Evolutionary conservation across 169 alveolate genomes (phyloP).

Genomic region (Perkinsus olseni): DNA sequence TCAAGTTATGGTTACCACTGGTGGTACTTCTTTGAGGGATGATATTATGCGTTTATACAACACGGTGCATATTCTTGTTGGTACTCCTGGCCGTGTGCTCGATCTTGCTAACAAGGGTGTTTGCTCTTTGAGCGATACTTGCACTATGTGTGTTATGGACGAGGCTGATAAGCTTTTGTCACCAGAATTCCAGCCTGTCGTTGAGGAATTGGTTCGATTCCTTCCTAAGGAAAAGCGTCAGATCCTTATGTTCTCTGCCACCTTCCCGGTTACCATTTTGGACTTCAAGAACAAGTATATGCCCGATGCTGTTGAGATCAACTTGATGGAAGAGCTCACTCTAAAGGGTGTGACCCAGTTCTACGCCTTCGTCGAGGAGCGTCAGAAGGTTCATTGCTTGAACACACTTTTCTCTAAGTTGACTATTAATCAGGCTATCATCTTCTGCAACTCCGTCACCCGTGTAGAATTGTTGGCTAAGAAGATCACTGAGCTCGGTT

Average conservation of each 20-base stretch:
- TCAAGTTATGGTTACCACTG: constrained; percentile 97
- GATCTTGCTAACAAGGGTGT: constrained; percentile 90
- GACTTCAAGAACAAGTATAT: constrained; percentile 86
- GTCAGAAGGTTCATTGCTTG: constrained; percentile 95
- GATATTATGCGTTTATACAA: constrained; percentile 89
- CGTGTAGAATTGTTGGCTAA: constrained; percentile 97
- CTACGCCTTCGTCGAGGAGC: constrained; percentile 95
- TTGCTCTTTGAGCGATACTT: constrained; percentile 73
- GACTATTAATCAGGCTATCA: constrained; percentile 84
- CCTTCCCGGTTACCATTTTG: constrained; percentile 95
- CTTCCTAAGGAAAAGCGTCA: constrained; percentile 78
- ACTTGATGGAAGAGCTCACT: constrained; percentile 97
- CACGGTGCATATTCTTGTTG: constrained; percentile 93
- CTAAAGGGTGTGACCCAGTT: constrained; percentile 96
- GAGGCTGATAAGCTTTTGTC: constrained; percentile 98
- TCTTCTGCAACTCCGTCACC: constrained; percentile 95
- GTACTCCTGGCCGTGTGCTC: constrained; percentile 98
- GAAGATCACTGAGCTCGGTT: constrained; percentile 97
- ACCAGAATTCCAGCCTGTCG: constrained; percentile 91
- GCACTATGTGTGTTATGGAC: constrained; percentile 86
- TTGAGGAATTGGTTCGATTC: constrained; percentile 85
- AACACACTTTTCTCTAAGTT: constrained; percentile 87
- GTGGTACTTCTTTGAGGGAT: constrained; percentile 95
- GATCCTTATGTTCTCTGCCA: constrained; percentile 94
- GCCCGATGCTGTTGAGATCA: constrained; percentile 91